These are phyloP conservation scores for Penicillium sp. DNA, from an alignment of 2,329 filamentous ascomycete genomes.

Conservation along the genomic window DNA sequence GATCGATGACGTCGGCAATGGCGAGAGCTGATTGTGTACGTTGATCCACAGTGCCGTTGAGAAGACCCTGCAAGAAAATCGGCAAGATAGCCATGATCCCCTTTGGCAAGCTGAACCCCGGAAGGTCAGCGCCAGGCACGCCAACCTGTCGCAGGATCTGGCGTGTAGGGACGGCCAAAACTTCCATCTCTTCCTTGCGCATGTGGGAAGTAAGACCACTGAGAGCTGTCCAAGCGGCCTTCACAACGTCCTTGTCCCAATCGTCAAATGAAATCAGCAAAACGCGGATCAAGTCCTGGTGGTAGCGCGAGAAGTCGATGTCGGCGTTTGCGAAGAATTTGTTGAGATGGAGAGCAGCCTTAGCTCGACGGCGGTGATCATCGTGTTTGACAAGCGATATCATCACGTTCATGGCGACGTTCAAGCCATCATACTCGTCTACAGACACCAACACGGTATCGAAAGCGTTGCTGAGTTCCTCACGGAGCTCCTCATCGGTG, in stretches of 20 bases:
- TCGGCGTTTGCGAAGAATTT: conserved; percentile 79
- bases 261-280: conserved; percentile 92
- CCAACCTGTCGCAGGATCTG: conserved; percentile 85
- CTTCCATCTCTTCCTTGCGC: conserved; percentile 97
- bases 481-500: conserved; percentile 69
- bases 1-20: conserved; percentile 93
- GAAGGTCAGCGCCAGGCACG: conserved; percentile 75
- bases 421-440: conserved; percentile 93
- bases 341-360: conserved; percentile 73
- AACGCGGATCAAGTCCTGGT: conserved; percentile 89
- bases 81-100: conserved; percentile 94
- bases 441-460: conserved; percentile 88
- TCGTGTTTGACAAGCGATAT: conserved; percentile 85
- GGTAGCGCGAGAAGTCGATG: conserved; percentile 91
- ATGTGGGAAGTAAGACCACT: conserved; percentile 83
- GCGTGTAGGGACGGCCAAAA: conserved; percentile 78
- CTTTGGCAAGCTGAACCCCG: conserved; percentile 88
- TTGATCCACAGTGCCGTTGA: conserved; percentile 93
- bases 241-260: conserved; percentile 75
- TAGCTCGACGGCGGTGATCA: conserved; percentile 78
- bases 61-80: conserved; percentile 94
- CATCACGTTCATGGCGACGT: conserved; percentile 92
- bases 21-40: conserved; percentile 86
- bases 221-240: conserved; percentile 83
- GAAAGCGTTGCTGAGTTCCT: conserved; percentile 75